These are phyloP conservation scores for Phytophthora kernoviae DNA, from an alignment of 352 stramenopile species.

Conservation along the genomic window DNA sequence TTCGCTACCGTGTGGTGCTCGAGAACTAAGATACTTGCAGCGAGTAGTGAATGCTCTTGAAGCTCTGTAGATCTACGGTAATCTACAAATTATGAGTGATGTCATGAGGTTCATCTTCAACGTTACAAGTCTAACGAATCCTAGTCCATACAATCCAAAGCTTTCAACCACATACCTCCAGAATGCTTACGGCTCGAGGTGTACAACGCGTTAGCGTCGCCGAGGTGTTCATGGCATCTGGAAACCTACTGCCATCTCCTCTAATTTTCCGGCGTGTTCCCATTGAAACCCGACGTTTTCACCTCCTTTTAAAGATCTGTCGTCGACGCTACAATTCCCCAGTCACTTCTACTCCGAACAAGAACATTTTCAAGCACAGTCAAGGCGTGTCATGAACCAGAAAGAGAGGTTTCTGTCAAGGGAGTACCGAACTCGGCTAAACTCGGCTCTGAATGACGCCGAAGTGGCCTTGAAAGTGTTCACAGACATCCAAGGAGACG, in stretches of 20 bases:
- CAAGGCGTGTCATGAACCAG: not conserved
- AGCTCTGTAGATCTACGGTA: no score
- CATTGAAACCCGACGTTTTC: not conserved
- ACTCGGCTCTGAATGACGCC: not conserved
- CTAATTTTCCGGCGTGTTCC: not conserved
- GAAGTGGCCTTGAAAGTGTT: conserved; percentile 2
- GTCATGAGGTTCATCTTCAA: not conserved
- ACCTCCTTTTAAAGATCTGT: not conserved
- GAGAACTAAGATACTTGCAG: conserved; percentile 31
- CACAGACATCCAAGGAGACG: not conserved
- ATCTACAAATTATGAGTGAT: not conserved
- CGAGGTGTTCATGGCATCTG: not conserved
- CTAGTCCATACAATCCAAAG: no score
- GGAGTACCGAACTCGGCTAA: not conserved
- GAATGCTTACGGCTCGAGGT: not conserved
- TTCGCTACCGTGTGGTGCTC: conserved; percentile 53
- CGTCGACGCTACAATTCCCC: not conserved
- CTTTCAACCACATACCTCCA: no score
- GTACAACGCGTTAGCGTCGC: not conserved
- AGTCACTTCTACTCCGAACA: not conserved
- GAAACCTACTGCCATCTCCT: not conserved
- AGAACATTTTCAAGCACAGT: not conserved
- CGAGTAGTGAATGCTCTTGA: not conserved
- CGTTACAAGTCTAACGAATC: no score
- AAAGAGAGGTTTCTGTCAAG: not conserved